Evolutionary conservation across 2,329 filamentous ascomycete genomes (phyloP), one percentile per base, ranked within the genome.

Genomic region (Cladosporium sp.): DNA sequence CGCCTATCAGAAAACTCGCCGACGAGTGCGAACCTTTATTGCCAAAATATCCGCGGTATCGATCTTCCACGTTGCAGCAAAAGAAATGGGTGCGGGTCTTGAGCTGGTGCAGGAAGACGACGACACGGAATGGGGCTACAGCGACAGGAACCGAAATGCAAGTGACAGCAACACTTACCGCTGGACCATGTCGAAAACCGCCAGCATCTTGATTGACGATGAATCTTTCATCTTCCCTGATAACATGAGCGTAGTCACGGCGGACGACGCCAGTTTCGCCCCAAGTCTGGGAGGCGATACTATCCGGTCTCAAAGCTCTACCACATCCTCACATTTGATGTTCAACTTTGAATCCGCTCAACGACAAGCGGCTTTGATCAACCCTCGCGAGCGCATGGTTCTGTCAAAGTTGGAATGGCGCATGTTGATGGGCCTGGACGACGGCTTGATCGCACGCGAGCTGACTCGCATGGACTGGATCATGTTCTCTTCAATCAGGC

Each of bases 391-490:
- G 0, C 88, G 85, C 44, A 82, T 90, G 63, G 86, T 88, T 1
- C 85, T 97, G 68, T 91, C 89, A 71, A 98, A 98, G 78, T 83
- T 90, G 51, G 91, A 95, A 67, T 99, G 95, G 84, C 92, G 93
- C 71, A 88, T 90, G 61, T 91, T 98, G 71, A 96, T 98, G 89
- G 91, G 92, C 41, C 90, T 90, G 28, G 85, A 91, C 1, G 90
- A 96, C 63, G 92, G 96, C 68, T 87, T 92, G 59, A 90, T 98
- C 71, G 94, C 94, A 18, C 89, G 90, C 67, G 95, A 99, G 78
- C 86, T 99, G 74, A 98, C 95, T 4, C 86, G 94, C 68, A 96
- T 99, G 65, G 95, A 99, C 79, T 98, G 94, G 94, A 89, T 96
- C 77, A 95, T 98, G 90, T 98, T 97, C 78, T 96, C 92, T 62